Evolutionary conservation across 176 grass and related monocot species (phyloP).

Genomic region (Coix lacrymajobi): DNA sequence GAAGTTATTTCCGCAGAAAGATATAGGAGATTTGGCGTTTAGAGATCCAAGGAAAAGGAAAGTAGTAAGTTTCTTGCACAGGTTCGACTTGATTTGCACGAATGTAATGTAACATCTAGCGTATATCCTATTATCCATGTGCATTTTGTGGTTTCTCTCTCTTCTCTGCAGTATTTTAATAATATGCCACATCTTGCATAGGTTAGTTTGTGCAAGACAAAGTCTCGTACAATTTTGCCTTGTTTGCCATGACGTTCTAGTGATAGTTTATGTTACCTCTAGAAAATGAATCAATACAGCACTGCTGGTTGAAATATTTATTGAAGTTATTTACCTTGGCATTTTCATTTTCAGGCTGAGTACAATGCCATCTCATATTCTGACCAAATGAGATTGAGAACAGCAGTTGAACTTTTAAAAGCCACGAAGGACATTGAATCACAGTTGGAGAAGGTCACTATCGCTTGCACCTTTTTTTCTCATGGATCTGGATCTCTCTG

Average conservation of each 20-base stretch:
- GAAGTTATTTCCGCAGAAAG: conserved; percentile 87
- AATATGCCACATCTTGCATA: background rate
- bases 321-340: background rate
- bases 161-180: background rate
- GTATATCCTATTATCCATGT: conserved; percentile 1
- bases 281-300: background rate
- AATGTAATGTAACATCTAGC: conserved; percentile 10
- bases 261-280: background rate
- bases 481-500: background rate
- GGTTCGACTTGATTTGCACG: conserved; percentile 3
- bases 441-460: conserved; percentile 63
- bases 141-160: background rate
- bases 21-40: conserved; percentile 91
- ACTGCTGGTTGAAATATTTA: background rate
- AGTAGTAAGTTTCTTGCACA: conserved; percentile 51
- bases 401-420: conserved; percentile 90
- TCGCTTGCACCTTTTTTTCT: conserved; percentile 1
- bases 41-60: conserved; percentile 87
- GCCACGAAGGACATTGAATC: conserved; percentile 87
- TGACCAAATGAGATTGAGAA: conserved; percentile 87
- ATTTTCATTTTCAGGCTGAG: conserved; percentile 65
- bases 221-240: background rate
- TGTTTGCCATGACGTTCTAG: background rate
- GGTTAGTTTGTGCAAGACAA: background rate
- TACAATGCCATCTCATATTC: conserved; percentile 87